A percentile compares a stretch with the other conserved stretches of the same genome.
These are phyloP conservation scores for Tetracladium setigerum DNA, from an alignment of 495 filamentous ascomycete genomes.

Conservation along the genomic window DNA sequence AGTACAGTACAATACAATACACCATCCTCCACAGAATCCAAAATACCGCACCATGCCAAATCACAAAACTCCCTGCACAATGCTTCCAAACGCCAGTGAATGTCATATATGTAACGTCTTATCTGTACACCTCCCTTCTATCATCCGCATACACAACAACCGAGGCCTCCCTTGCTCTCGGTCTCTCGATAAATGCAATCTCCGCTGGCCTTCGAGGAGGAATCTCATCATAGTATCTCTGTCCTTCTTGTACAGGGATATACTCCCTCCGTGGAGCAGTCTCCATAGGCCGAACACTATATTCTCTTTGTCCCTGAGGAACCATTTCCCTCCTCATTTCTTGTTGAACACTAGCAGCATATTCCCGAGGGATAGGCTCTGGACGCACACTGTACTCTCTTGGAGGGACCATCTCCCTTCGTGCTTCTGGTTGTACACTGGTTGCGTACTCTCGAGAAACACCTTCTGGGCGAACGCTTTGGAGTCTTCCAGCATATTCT, in stretches of 20 bases:
- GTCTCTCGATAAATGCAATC: conserved; percentile 37
- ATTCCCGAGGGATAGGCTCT: conserved; percentile 34
- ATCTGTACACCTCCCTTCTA: conserved; percentile 25
- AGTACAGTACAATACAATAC: no score
- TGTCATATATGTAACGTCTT: not conserved
- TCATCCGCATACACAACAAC: conserved; percentile 32
- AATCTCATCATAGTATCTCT: conserved; percentile 31
- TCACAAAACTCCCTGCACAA: no score
- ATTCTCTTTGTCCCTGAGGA: conserved; percentile 30
- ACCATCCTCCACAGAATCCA: no score
- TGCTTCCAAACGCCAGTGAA: no score
- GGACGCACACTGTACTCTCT: conserved; percentile 35
- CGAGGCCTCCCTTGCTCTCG: conserved; percentile 25
- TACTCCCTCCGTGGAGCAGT: conserved; percentile 8
- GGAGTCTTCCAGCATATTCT: conserved; percentile 26
- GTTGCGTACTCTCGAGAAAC: conserved; percentile 33
- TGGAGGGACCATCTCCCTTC: conserved; percentile 25
- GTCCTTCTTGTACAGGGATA: conserved; percentile 14
- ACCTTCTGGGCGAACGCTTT: conserved; percentile 34
- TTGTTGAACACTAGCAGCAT: conserved; percentile 30
- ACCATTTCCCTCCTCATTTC: conserved; percentile 34
- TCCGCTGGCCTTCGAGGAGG: conserved; percentile 32
- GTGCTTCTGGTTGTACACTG: conserved; percentile 30
- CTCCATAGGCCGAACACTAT: conserved; percentile 31
- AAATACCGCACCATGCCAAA: no score